Evolutionary conservation across 352 stramenopile species (phyloP), one percentile per base, ranked within the genome.

Genomic region (Globisporangium radiosum): DNA sequence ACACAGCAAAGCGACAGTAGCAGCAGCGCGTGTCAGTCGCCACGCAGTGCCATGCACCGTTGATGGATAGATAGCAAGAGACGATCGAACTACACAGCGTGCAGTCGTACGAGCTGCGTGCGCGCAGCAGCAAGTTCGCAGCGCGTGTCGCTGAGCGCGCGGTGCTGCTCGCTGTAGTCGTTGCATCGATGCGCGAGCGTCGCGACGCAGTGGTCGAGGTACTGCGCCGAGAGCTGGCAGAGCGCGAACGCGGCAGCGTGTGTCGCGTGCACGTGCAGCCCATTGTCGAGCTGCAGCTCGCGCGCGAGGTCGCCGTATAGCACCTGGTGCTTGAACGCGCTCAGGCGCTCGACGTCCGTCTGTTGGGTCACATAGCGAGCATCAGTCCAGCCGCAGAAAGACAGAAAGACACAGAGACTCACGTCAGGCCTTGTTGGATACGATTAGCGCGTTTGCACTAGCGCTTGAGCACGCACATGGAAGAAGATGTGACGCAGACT

Each of bases 401-500:
- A 33, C 25, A 33, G 25, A 33, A 33, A 33, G 25, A 33, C 25
- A 33, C 25, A 33, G 1, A 25, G 25, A 33, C 25, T 33, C 25
- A 33, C 25, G 25, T 33, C 25, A 33, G 25, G 25, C 3, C 25
- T 33, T 33, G 25, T 33, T 3, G 25, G 1, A 2, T 33, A 2
- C 25, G 25, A 33, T 33, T 33, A 33, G 25, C 25, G 25, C 25
- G 25, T 33, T 33, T 33, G 25, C 25, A 3, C 25, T 33, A 33
- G 25, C 25, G 25, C 25, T 33, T 33, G 40, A 33, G 11, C 5
- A 60, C 52, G 40, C 63, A 85, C 76, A 47, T 84, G 66, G 36
- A 88, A 76, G 56, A 92, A 92, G 45, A 92, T 73, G 8, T 84
- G 69, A 11, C 71, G 64, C 14, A 89, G 57, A 39, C 75, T 91